Conservation (phyloP, 106 monocot species). For the Dendrobium huoshanense region DNA sequence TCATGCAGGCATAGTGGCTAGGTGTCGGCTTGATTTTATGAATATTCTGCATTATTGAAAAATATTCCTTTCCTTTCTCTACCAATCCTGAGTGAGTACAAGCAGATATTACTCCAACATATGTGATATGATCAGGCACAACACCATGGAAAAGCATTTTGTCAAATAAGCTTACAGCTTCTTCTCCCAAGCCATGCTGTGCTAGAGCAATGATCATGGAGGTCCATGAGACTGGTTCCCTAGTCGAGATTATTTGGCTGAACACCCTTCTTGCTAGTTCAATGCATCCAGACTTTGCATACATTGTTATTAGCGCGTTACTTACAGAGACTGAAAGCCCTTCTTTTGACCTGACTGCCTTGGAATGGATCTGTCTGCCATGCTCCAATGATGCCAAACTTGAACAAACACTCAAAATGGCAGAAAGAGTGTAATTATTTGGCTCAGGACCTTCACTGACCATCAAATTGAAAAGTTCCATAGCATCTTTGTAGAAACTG, state of each 20-base stretch:
- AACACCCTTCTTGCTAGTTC: slow-evolving; percentile 51
- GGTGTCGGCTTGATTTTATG: slow-evolving; percentile 65
- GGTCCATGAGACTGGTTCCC: slow-evolving; percentile 79
- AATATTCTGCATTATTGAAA: slow-evolving; percentile 51
- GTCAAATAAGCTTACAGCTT: slow-evolving; percentile 70
- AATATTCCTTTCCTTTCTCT: slow-evolving; percentile 58
- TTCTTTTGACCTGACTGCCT: slow-evolving; percentile 50
- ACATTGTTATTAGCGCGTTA: slow-evolving; percentile 89
- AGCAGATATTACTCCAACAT: slow-evolving; percentile 79
- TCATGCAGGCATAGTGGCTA: slow-evolving; percentile 94
- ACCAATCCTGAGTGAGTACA: slow-evolving; percentile 80
- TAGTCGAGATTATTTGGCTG: slow-evolving; percentile 21
- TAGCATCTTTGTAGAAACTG: slow-evolving; percentile 53
- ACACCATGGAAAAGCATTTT: slow-evolving; percentile 50
- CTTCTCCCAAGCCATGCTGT: slow-evolving; percentile 77
- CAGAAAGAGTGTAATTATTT: slow-evolving; percentile 76
- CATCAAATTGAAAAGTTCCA: slow-evolving; percentile 64
- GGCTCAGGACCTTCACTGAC: slow-evolving; percentile 49
- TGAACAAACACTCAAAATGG: slow-evolving; percentile 72
- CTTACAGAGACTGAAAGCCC: slow-evolving; percentile 63
- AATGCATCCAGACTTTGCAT: slow-evolving; percentile 70
- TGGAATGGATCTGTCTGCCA: slow-evolving; percentile 77
- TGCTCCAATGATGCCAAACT: slow-evolving; percentile 46
- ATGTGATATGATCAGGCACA: slow-evolving; percentile 82
- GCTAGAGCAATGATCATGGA: slow-evolving; percentile 92